Evolutionary conservation across 2,329 filamentous ascomycete species (phyloP), one percentile per base, ranked within the genome.

Genomic region (Cytospora piceae): DNA sequence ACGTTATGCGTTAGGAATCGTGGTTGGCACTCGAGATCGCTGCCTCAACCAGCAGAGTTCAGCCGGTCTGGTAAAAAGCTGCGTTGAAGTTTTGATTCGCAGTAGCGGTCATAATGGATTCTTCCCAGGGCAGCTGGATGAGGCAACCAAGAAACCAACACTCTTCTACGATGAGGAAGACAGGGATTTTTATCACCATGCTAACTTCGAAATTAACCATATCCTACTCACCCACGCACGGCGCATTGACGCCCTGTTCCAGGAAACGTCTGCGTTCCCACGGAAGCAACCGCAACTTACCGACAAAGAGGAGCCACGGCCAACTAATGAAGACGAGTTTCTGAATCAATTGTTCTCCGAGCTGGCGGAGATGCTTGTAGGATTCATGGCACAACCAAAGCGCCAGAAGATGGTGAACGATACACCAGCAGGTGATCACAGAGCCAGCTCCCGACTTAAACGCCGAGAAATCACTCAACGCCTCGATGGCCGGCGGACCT

Each of bases 1-100:
- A 17, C 66, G 67, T 4, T 70, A 60, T 32, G 69, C 53, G 0
- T 24, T 68, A 3, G 62, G 57, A 1, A 52, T 69, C 2, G 6
- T 67, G 12, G 65, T 60, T 15, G 64, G 62, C 12, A 29, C 34
- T 3, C 57, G 46, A 14, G 39, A 15, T 0, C 34, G 12, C 3
- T 22, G 34, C 1, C 22, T 66, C 51, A 58, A 63, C 24, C 24
- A 60, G 22, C 49, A 27, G 11, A 55, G 24, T 8, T 6, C 49
- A 2, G 24, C 15, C 7, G 49, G 49, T 20, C 11, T 66, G 24
- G 9, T 37, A 4, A 49, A 11, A 29, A 14, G 6, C 2, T 63
- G 53, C 6, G 31, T 59, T 15, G 31, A 46, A 22, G 22, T 20
- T 15, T 14, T 66, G 34, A 55, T 66, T 2, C 7, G 46, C n/a